Evolutionary conservation across 225 moss, liverwort and hornwort genomes (phyloP).

Genomic region (Climacium dendroides): DNA sequence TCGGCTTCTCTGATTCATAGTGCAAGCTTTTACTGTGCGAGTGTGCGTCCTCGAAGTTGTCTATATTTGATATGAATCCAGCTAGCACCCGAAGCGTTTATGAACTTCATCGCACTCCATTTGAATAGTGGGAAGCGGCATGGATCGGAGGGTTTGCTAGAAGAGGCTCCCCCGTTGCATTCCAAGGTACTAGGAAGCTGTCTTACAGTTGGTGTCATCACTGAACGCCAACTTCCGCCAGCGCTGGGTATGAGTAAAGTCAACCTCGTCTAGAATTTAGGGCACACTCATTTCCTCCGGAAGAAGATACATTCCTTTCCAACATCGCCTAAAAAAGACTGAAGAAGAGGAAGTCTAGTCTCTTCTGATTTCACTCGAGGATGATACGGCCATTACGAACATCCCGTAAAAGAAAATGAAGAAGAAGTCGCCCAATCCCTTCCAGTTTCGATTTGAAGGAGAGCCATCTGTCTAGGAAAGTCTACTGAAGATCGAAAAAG

Average conservation of each 20-base stretch:
- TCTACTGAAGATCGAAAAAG: background rate
- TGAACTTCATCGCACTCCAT: background rate
- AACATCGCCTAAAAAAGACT: background rate
- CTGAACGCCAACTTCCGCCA: background rate
- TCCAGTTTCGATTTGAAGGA: background rate
- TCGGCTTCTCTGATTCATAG: background rate
- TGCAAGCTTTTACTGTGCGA: background rate
- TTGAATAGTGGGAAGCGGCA: background rate
- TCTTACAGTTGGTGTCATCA: background rate
- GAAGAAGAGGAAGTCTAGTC: background rate
- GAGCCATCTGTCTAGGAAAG: background rate
- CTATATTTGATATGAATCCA: background rate
- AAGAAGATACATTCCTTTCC: background rate
- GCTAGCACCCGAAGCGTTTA: background rate
- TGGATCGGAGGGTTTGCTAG: background rate
- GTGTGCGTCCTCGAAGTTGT: too few species aligned
- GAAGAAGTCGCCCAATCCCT: background rate
- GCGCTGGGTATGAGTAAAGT: background rate
- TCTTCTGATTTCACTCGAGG: background rate
- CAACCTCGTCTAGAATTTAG: background rate
- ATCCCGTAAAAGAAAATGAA: background rate
- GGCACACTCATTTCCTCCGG: background rate
- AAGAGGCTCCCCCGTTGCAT: background rate
- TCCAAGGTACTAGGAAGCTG: background rate
- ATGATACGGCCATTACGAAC: background rate